Percentiles rank a stretch among this genome's conserved stretches.
Conservation (phyloP, 805 yeast species). For the Vanderwaltozyma verrucispora region DNA sequence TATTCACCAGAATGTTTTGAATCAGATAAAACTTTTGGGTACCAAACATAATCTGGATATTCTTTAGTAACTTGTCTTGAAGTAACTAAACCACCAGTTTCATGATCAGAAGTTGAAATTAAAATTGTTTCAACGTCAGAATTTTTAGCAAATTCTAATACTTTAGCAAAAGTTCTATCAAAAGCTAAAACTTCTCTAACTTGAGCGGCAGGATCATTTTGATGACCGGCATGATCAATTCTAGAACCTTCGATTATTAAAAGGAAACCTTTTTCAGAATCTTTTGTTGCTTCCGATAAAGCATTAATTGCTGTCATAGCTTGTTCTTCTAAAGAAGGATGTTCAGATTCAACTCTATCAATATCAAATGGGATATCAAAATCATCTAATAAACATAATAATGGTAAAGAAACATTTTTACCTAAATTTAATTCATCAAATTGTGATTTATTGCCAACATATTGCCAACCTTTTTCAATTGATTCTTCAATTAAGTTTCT, state of each 20-base stretch:
- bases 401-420: conserved; percentile 57
- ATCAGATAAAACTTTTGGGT: conserved; percentile 61
- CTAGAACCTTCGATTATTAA: conserved; percentile 83
- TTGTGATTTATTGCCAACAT: conserved; percentile 44
- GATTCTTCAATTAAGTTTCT: conserved; percentile 62
- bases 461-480: conserved; percentile 43
- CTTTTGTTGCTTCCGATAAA: conserved; percentile 52
- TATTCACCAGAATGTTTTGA: conserved; percentile 74
- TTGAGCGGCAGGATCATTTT: conserved; percentile 90
- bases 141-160: conserved; percentile 54
- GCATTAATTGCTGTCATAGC: conserved; percentile 65
- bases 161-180: conserved; percentile 72
- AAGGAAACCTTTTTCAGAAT: conserved; percentile 78
- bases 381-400: conserved; percentile 65
- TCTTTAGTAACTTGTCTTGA: conserved; percentile 60
- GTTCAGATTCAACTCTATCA: conserved; percentile 50
- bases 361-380: conserved; percentile 76
- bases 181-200: conserved; percentile 84
- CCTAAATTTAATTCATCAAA: conserved; percentile 53
- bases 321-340: conserved; percentile 76
- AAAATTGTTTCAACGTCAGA: conserved; percentile 68
- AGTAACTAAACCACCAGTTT: conserved; percentile 88
- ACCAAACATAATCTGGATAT: conserved; percentile 86
- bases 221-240: conserved; percentile 93
- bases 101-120: conserved; percentile 85